phyloP scores from a whole-genome alignment of 345 rosid species.

The Rubroshorea leprosula region DNA sequence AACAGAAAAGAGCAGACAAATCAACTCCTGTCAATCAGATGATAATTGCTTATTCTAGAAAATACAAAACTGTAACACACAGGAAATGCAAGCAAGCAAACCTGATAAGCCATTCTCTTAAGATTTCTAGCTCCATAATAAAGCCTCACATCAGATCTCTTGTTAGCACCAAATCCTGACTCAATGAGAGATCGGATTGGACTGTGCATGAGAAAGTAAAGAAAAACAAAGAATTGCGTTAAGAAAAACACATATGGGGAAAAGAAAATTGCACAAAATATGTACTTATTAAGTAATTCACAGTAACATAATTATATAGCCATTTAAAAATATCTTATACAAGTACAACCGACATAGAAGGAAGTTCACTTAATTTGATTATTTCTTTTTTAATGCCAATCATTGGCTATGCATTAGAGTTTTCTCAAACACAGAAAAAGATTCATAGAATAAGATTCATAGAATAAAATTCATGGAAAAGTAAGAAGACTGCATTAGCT shows the following conservation, averaged over 20 bases:
- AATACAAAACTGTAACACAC: background rate
- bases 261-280: background rate
- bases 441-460: too few relatives aligned
- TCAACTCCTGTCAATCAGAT: background rate
- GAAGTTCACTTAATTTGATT: too few relatives aligned
- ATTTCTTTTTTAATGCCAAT: background rate
- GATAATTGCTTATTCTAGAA: background rate
- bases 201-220: slow-evolving; percentile 36
- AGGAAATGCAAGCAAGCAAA: slow-evolving; percentile 20
- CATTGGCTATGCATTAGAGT: background rate
- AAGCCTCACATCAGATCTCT: slow-evolving; percentile 78
- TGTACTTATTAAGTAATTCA: too few relatives aligned
- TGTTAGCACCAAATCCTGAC: slow-evolving; percentile 67
- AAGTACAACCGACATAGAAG: background rate
- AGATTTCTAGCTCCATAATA: slow-evolving; percentile 95
- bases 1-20: slow-evolving; percentile 8
- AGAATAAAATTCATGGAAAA: background rate
- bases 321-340: background rate
- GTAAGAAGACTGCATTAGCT: background rate
- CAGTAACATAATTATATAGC: background rate
- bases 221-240: background rate
- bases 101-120: slow-evolving; percentile 95
- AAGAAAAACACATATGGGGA: background rate
- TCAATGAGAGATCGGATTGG: slow-evolving; percentile 89
- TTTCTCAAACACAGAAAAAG: too few relatives aligned